These are phyloP conservation scores for Arachnomyces sp. DNA, from an alignment of 2,329 filamentous ascomycete species.

Conservation along the genomic window DNA sequence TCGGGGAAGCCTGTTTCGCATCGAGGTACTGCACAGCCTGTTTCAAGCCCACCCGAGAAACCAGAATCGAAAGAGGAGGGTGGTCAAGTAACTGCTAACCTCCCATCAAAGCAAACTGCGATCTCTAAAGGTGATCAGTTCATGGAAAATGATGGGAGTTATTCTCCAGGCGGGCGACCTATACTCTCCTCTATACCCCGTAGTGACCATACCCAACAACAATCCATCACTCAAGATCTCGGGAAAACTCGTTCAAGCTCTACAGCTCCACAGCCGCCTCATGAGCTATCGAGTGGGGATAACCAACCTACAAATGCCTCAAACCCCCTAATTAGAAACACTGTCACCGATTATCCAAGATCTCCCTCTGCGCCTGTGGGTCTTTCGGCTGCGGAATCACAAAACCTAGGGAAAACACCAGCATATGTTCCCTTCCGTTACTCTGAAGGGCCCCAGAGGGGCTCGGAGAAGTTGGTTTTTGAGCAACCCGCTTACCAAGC, in stretches of 20 bases:
- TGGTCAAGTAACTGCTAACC: neutral
- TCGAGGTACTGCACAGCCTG: conserved; percentile 6
- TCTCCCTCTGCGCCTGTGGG: conserved; percentile 18
- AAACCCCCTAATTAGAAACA: conserved; percentile 9
- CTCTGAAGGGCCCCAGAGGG: conserved; percentile 33
- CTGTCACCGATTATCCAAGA: conserved; percentile 11
- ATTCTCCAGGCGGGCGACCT: conserved; percentile 48
- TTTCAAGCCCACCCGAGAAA: conserved; percentile 12
- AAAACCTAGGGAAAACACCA: conserved; percentile 5
- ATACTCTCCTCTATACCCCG: conserved; percentile 25
- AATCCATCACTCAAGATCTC: conserved; percentile 10
- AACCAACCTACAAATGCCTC: conserved; percentile 3
- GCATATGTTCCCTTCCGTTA: conserved; percentile 41
- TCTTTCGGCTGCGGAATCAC: too few relatives aligned
- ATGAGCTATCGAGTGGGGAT: neutral
- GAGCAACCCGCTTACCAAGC: conserved; percentile 38
- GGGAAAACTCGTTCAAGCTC: conserved; percentile 23
- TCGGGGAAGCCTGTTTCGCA: conserved; percentile 2
- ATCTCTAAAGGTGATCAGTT: neutral
- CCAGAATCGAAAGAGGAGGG: conserved; percentile 23
- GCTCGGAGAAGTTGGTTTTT: conserved; percentile 30
- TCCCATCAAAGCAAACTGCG: too few relatives aligned
- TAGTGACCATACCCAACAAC: conserved; percentile 12
- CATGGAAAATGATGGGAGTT: conserved; percentile 27
- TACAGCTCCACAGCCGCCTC: conserved; percentile 7